Base-by-base conservation (phyloP, 2,329 filamentous ascomycete species). In the Colletotrichum spinosum region DNA sequence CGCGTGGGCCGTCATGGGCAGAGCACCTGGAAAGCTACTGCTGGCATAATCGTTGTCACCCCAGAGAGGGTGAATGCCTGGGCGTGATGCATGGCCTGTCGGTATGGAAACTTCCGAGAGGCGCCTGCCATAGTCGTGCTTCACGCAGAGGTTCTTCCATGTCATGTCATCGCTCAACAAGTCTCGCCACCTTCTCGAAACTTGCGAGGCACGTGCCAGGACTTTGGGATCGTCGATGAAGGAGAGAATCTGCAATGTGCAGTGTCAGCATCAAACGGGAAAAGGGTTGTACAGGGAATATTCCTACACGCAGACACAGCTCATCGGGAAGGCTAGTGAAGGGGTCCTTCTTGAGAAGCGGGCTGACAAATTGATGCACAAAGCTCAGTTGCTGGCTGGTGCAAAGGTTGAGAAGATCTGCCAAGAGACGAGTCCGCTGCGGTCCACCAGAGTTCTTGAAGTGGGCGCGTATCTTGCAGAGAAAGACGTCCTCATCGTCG, bases 201-300 rank as follows among this genome's bases (percentile, higher is more conserved):
- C 96, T 77, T 98, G 95, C 6, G 95, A 97, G 56, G 96, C 92
- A 75, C 96, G 88, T 44, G 94, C 95, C 51, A 99, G 85, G 3
- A 97, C 97, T 76, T 94, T 96, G 1, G 96, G 94, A 74, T 99
- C 96, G 73, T 99, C 96, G 74, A 99, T 95, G 76, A 97, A 99
- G 48, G 95, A 97, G 55, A 99, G 84, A 69, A 99, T 92, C 92
- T 97, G 73, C 4, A 56, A 53, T 9, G 42, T 12, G 42, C 34
- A 53, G 12, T 39, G 42, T 65, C 44, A 60, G 55, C 35, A 37
- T 35, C 6, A 17, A 6, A 52, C 11, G 2, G 6, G 1, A 25
- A n/a, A 11, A 5, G 12, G 37, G 3, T 25, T 13, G 37, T 4
- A n/a, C 8, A 4, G 6, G 7, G 12, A 7, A 8, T 17, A 12